Evolutionary conservation across 1,284 basidiomycete genomes (phyloP), one percentile per base, ranked within the genome.

Genomic region (Moesziomyces sp.): DNA sequence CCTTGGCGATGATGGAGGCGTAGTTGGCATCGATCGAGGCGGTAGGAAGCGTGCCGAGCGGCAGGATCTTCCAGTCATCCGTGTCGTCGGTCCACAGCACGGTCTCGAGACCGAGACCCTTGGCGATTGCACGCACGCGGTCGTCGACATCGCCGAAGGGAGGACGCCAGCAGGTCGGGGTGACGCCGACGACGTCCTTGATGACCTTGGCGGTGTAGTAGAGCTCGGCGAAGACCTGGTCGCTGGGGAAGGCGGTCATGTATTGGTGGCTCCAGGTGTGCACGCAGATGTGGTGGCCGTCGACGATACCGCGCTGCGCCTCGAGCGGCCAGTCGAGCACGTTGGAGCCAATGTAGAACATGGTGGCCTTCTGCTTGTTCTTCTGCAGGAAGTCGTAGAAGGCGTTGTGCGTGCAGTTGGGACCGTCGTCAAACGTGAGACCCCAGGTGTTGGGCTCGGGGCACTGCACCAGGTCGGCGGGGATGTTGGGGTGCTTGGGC

Each of bases 91-190:
- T 81, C 87, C 87, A 88, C 35, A 88, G 77, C 52, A 87, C 83
- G 28, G 86, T 86, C 19, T 84, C 85, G 70, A 88, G 76, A 60
- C 86, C 87, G 33, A 88, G 82, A 5, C 74, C 81, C 3, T 80
- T 58, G 26, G 88, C 88, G 58, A 88, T 88, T 13, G 84, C 79
- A 28, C 88, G 85, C 44, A 88, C 85, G 30, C 88, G 86, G 80
- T 88, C 86, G 77, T 88, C 88, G 38, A 87, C 84, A 58, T 86
- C 86, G 80, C 87, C 87, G 75, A 83, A 87, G 5, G 87, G 86
- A 35, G 86, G 86, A 33, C 70, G 76, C 85, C 86, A 87, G 82
- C 85, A 86, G 43, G 78, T 81, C 6, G 86, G 85, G 3, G 87
- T 87, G 16, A 88, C 84, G 51, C 87, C 87, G 7, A 86, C 74